These are phyloP conservation scores for Phytophthora capsici DNA, from an alignment of 352 stramenopile genomes.

Conservation along the genomic window DNA sequence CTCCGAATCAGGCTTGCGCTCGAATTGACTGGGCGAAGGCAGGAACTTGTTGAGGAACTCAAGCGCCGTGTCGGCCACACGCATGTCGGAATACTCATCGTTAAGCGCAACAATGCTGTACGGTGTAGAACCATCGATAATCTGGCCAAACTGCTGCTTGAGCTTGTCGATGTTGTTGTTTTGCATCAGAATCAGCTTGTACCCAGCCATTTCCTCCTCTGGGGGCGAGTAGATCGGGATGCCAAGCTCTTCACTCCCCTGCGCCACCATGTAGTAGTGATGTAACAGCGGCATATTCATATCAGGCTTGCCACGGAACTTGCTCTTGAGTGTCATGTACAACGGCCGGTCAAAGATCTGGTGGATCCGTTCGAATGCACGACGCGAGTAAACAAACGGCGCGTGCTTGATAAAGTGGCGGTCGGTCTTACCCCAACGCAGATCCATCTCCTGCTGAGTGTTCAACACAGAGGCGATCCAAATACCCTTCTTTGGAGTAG, in stretches of 20 bases:
- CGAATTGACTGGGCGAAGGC: slow-evolving; percentile 70
- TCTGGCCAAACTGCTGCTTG: slow-evolving; percentile 67
- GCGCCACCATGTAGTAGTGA: slow-evolving; percentile 89
- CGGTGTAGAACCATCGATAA: slow-evolving; percentile 66
- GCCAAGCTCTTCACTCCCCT: slow-evolving; percentile 78
- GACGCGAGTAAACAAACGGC: slow-evolving; percentile 87
- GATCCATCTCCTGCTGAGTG: slow-evolving; percentile 90
- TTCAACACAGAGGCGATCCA: slow-evolving; percentile 90
- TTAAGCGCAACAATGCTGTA: slow-evolving; percentile 88
- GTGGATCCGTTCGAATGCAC: slow-evolving; percentile 85
- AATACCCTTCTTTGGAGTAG: slow-evolving; percentile 83
- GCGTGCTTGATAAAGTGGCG: slow-evolving; percentile 91
- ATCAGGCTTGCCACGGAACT: slow-evolving; percentile 85
- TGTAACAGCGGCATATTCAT: slow-evolving; percentile 91
- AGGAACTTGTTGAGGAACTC: slow-evolving; percentile 81
- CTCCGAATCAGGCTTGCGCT: slow-evolving; percentile 56
- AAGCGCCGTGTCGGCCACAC: slow-evolving; percentile 66
- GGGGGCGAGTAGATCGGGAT: slow-evolving; percentile 81
- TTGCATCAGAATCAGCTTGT: slow-evolving; percentile 88
- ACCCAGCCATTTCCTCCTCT: slow-evolving; percentile 78
- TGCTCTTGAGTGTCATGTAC: slow-evolving; percentile 86
- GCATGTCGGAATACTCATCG: slow-evolving; percentile 88
- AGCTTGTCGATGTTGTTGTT: slow-evolving; percentile 83
- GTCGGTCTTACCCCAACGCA: slow-evolving; percentile 78
- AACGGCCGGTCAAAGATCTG: slow-evolving; percentile 87